Evolutionary conservation across 2,329 filamentous ascomycete species (phyloP), one percentile per base, ranked within the genome.

Genomic region (Clonostachys rhizophaga): DNA sequence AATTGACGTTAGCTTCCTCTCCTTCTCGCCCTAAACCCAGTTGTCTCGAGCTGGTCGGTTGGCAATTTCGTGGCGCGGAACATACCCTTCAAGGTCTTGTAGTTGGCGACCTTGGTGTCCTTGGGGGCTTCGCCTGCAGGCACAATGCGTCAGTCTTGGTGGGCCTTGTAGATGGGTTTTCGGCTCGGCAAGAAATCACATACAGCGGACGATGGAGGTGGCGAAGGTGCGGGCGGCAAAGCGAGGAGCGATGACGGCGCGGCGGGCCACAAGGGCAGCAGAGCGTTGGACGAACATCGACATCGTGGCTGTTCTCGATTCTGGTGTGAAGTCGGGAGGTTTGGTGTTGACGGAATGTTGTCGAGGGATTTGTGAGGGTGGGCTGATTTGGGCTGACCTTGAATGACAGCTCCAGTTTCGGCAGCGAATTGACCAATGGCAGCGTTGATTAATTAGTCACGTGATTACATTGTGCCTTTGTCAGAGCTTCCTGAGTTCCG

Each of bases 251-350:
- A 75, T 74, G 51, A 74, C 81, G 51, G 62, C 67, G 55, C 82
- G 79, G 66, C 82, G 81, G 61, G 79, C 81, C 63, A 73, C 79
- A 57, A 76, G 70, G 55, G 81, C 62, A 65, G 75, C 80, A 62
- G 81, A 74, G 65, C 82, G 82, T 74, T 83, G 78, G 65, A 85
- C 65, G 59, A 84, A 81, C 82, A 86, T 84, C 61, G 60, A 42
- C 37, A 6, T 40, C 34, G 34, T 17, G 41, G 45, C 13, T 16
- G 40, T 30, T 47, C 13, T 16, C 34, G 20, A 49, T 50, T 47
- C 52, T 53, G 50, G 53, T 45, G 54, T 50, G 43, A 41, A 39
- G 47, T 50, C 55, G 54, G 52, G 52, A 52, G 55, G 56, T 47
- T 50, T 52, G 50, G 51, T 52, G 35, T 18, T 20, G 45, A 47